Percentiles rank a stretch among this genome's conserved stretches.
Evolutionary conservation across 768 basidiomycete species (phyloP).

Genomic region (Collybiopsis luxurians): DNA sequence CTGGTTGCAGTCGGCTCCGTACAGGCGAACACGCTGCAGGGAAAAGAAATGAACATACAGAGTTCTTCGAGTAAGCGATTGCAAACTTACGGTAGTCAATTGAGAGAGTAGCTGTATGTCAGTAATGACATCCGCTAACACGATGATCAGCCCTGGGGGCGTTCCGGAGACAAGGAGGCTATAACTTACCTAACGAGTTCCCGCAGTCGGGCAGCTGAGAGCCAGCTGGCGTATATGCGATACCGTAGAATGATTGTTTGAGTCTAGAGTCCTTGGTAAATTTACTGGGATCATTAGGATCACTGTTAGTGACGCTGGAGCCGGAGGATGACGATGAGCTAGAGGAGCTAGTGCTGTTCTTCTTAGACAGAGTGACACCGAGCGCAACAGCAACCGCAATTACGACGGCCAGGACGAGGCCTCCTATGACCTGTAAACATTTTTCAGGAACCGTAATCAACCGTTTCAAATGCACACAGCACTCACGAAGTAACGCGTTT

Average conservation of each 20-base stretch:
- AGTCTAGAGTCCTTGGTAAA: conserved; percentile 71
- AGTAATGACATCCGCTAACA: neutral
- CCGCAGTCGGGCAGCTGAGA: conserved; percentile 72
- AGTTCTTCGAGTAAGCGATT: neutral
- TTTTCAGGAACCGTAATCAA: neutral
- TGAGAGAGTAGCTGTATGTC: conserved; percentile 73
- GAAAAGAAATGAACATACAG: too few species aligned
- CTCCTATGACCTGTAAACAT: conserved; percentile 53
- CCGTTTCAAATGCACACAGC: too few species aligned
- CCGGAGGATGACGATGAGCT: neutral
- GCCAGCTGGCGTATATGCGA: conserved; percentile 78
- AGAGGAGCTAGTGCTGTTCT: neutral
- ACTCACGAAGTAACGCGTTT: neutral
- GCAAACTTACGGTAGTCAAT: conserved; percentile 54
- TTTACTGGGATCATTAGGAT: conserved; percentile 65
- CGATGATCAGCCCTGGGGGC: neutral
- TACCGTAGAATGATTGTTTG: conserved; percentile 77
- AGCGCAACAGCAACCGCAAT: conserved; percentile 50
- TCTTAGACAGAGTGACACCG: conserved; percentile 40
- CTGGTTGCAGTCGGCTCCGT: conserved; percentile 88
- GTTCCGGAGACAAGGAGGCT: conserved; percentile 41
- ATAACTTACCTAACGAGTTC: conserved; percentile 34
- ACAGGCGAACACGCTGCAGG: conserved; percentile 65
- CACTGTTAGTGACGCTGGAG: neutral
- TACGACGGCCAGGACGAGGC: conserved; percentile 27